Conservation (phyloP, 129 eudicot species). For the Arctium lappa region DNA sequence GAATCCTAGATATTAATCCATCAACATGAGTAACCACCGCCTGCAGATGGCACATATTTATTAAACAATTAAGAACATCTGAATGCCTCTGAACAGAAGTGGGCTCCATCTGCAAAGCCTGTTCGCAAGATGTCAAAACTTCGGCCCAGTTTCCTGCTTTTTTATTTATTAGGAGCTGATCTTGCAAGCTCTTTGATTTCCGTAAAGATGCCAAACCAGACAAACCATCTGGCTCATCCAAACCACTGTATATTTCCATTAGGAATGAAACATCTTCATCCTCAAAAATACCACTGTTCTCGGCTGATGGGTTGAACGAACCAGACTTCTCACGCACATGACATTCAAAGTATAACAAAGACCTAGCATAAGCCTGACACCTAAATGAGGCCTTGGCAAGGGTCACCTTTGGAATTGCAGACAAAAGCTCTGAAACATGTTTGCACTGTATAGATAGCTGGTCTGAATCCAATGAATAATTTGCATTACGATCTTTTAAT, state of each 20-base stretch:
- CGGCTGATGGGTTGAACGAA: constrained; percentile 92
- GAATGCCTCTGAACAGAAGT: constrained; percentile 94
- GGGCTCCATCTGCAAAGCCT: constrained; percentile 98
- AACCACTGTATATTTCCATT: constrained; percentile 87
- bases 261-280: constrained; percentile 86
- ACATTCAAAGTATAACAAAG: constrained; percentile 88
- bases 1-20: constrained; percentile 78
- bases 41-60: constrained; percentile 95
- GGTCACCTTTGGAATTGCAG: constrained; percentile 87
- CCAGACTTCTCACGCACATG: constrained; percentile 92
- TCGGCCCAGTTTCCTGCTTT: constrained; percentile 99
- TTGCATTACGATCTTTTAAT: constrained; percentile 43
- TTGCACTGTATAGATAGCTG: constrained; percentile 70
- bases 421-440: constrained; percentile 83
- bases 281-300: constrained; percentile 73
- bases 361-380: constrained; percentile 97
- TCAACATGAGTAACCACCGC: constrained; percentile 97
- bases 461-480: constrained; percentile 38
- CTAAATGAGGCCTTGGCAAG: constrained; percentile 93
- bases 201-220: constrained; percentile 89
- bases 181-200: constrained; percentile 85
- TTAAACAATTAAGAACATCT: constrained; percentile 86
- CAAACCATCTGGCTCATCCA: constrained; percentile 97
- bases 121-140: constrained; percentile 93
- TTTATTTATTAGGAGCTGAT: constrained; percentile 75